Percentiles rank a stretch among this genome's conserved stretches.
Evolutionary conservation across 2,329 filamentous ascomycete genomes (phyloP).

Genomic region (Colletotrichum sp.): DNA sequence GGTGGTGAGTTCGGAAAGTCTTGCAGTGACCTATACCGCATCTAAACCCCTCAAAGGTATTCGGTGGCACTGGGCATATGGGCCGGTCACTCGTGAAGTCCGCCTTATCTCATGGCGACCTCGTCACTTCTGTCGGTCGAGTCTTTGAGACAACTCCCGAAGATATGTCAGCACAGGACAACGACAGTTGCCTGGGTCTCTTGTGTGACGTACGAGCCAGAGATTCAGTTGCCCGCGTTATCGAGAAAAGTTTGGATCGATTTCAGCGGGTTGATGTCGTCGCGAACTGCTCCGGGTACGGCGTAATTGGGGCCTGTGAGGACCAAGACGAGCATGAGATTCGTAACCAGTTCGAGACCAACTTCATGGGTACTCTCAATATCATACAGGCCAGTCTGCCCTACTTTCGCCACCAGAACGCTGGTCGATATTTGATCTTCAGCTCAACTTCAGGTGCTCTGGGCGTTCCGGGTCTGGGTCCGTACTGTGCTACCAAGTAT

Average conservation of each 20-base stretch:
- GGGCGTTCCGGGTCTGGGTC: constrained; percentile 91
- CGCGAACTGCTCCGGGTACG: constrained; percentile 93
- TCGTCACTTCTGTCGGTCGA: constrained; percentile 85
- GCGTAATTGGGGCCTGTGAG: constrained; percentile 93
- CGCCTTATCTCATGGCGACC: constrained; percentile 80
- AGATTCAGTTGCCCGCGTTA: constrained; percentile 75
- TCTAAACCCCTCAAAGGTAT: constrained; percentile 62
- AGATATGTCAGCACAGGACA: constrained; percentile 68
- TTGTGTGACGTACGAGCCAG: constrained; percentile 89
- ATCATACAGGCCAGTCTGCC: constrained; percentile 90
- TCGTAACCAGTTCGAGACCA: constrained; percentile 95
- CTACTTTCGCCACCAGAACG: constrained; percentile 79
- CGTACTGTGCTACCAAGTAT: constrained; percentile 97
- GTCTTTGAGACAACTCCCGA: constrained; percentile 76
- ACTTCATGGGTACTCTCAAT: constrained; percentile 94
- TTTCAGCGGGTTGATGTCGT: constrained; percentile 89
- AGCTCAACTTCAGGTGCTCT: constrained; percentile 90
- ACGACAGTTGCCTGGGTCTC: constrained; percentile 76
- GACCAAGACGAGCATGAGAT: constrained; percentile 96
- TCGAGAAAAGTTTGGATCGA: constrained; percentile 71
- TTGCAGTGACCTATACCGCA: background rate
- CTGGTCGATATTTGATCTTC: constrained; percentile 90
- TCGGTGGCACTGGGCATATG: constrained; percentile 97
- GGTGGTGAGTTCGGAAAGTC: constrained; percentile 67
- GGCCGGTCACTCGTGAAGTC: constrained; percentile 87